A percentile compares a stretch with the other conserved stretches of the same genome.
Evolutionary conservation across 1,284 basidiomycete species (phyloP).

Genomic region (Naganishia liquefaciens): DNA sequence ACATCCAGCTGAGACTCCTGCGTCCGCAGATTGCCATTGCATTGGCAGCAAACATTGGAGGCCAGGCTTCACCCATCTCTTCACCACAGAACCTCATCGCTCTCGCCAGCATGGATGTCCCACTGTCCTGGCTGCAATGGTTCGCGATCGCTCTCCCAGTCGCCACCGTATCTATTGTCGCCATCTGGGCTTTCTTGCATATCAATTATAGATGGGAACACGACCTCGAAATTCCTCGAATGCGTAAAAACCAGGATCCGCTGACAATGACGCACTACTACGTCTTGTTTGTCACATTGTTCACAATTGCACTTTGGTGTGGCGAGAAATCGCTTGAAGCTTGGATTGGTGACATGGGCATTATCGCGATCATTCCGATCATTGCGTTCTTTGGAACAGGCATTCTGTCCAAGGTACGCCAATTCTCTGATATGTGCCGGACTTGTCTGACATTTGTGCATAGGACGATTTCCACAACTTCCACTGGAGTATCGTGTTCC

Average conservation of each 20-base stretch:
- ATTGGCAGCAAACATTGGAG: conserved; percentile 96
- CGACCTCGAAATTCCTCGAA: conserved; percentile 77
- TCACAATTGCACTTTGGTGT: conserved; percentile 90
- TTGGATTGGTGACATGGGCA: conserved; percentile 90
- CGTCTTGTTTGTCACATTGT: conserved; percentile 79
- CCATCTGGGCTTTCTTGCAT: conserved; percentile 89
- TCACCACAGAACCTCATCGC: conserved; percentile 98
- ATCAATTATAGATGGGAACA: conserved; percentile 82
- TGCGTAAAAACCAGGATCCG: conserved; percentile 73
- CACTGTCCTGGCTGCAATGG: conserved; percentile 88
- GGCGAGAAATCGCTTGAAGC: conserved; percentile 78
- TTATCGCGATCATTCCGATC: conserved; percentile 92
- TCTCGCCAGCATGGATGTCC: conserved; percentile 79
- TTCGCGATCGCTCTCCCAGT: conserved; percentile 93
- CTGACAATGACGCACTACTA: conserved; percentile 88
- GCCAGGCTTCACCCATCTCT: conserved; percentile 85
- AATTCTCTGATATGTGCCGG: no score
- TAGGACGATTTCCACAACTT: conserved; percentile 95
- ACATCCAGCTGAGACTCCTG: no score
- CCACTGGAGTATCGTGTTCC: conserved; percentile 86
- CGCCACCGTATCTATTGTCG: conserved; percentile 75
- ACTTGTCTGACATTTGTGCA: not conserved
- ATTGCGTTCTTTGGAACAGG: conserved; percentile 94
- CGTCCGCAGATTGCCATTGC: conserved; percentile 82
- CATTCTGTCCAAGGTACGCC: conserved; percentile 81